A percentile compares a stretch with the other conserved stretches of the same genome.
These are phyloP conservation scores for Bruguiera sexangula DNA, from an alignment of 345 rosid genomes.

Conservation along the genomic window DNA sequence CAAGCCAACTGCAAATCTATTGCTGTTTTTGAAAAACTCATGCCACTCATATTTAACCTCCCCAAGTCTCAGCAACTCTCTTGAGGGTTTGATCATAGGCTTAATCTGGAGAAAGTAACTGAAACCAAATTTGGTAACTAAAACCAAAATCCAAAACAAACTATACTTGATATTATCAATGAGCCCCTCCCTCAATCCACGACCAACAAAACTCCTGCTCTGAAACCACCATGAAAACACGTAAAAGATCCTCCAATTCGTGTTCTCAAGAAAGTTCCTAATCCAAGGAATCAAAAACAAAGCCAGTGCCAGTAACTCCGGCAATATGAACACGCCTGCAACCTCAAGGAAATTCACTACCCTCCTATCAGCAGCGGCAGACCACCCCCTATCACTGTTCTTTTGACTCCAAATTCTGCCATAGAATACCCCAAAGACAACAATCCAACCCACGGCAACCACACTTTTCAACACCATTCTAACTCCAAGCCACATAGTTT, in stretches of 20 bases:
- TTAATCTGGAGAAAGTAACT: conserved; percentile 89
- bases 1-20: conserved; percentile 67
- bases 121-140: conserved; percentile 74
- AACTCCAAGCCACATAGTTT: conserved; percentile 60
- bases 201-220: conserved; percentile 70
- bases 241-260: conserved; percentile 69
- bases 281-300: conserved; percentile 84
- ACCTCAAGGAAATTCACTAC: conserved; percentile 58
- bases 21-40: conserved; percentile 52
- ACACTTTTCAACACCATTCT: conserved; percentile 75
- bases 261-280: conserved; percentile 82
- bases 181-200: conserved; percentile 82
- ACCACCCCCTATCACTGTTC: conserved; percentile 53
- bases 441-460: conserved; percentile 69
- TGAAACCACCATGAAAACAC: conserved; percentile 80
- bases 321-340: conserved; percentile 56
- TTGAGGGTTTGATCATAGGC: conserved; percentile 79
- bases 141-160: conserved; percentile 72
- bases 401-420: conserved; percentile 72
- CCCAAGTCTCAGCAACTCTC: conserved; percentile 41
- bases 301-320: conserved; percentile 75
- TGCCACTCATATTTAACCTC: conserved; percentile 66
- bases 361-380: conserved; percentile 39
- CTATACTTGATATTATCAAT: conserved; percentile 70
- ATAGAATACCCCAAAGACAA: conserved; percentile 63